phyloP scores from a whole-genome alignment of 2,329 filamentous ascomycete genomes.

The Onygenales sp. region DNA sequence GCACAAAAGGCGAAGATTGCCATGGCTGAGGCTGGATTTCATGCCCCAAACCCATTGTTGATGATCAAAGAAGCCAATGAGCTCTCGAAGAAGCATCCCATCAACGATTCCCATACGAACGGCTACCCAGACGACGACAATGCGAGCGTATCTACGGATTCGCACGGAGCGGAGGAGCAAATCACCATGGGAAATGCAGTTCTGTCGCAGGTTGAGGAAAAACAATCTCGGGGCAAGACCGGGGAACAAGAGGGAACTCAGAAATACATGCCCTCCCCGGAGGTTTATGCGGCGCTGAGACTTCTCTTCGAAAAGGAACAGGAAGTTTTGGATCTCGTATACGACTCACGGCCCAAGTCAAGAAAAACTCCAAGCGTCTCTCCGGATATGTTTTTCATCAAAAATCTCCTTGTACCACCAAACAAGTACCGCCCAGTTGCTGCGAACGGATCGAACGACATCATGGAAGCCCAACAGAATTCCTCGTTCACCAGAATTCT shows the following conservation, averaged over 20 bases:
- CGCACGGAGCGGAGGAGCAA: conserved; percentile 49
- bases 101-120: conserved; percentile 8
- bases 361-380: conserved; percentile 51
- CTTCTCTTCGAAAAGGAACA: conserved; percentile 81
- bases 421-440: conserved; percentile 87
- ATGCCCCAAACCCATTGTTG: conserved; percentile 60
- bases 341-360: conserved; percentile 61
- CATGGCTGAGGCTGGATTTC: conserved; percentile 63
- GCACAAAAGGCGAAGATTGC: conserved; percentile 63
- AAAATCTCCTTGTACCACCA: conserved; percentile 76
- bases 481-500: conserved; percentile 78
- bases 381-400: conserved; percentile 90
- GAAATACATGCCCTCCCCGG: conserved; percentile 70
- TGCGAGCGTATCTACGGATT: conserved; percentile 49
- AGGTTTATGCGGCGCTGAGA: conserved; percentile 69
- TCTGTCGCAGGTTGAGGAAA: conserved; percentile 18
- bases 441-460: conserved; percentile 66
- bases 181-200: conserved; percentile 45
- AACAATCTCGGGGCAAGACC: conserved; percentile 23
- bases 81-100: conserved; percentile 23
- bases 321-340: conserved; percentile 75
- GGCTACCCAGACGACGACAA: conserved; percentile 25
- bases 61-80: conserved; percentile 42
- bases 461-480: conserved; percentile 85
- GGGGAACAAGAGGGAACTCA: conserved; percentile 42